A percentile compares a stretch with the other conserved stretches of the same genome.
phyloP scores from a whole-genome alignment of 2,329 filamentous ascomycete genomes.

The Alternaria hordeiaustralica region DNA sequence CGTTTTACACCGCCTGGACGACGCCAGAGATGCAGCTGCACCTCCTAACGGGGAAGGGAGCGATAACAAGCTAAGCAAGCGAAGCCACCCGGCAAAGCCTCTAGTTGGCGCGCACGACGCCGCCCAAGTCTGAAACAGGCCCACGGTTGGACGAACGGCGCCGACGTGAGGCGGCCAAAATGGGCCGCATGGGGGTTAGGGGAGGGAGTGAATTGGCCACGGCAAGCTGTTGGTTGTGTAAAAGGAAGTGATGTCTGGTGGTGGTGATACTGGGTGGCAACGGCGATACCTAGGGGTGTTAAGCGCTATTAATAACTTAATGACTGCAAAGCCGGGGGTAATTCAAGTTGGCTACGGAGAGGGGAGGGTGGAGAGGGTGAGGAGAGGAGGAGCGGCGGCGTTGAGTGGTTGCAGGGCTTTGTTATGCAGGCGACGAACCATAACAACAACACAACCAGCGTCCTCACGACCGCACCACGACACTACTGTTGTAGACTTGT shows the following conservation, averaged over 20 bases:
- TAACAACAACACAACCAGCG: neutral
- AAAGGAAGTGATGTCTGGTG: conserved; percentile 1
- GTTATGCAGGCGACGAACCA: conserved; percentile 9
- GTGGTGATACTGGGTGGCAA: conserved; percentile 3
- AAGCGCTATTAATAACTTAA: conserved; percentile 14
- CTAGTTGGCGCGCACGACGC: conserved; percentile 18
- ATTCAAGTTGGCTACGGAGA: conserved; percentile 1
- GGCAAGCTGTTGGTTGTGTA: conserved; percentile 8
- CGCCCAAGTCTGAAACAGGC: conserved; percentile 18
- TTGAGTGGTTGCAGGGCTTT: conserved; percentile 2
- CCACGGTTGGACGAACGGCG: conserved; percentile 23
- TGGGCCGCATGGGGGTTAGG: neutral
- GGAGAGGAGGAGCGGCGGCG: neutral
- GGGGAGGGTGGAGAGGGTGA: neutral
- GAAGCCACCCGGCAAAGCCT: conserved; percentile 17
- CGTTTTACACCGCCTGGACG: conserved; percentile 6
- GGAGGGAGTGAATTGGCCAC: conserved; percentile 18
- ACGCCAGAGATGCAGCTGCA: neutral
- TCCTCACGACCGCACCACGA: neutral
- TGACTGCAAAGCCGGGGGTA: neutral
- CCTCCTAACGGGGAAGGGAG: conserved; percentile 1
- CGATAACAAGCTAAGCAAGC: conserved; percentile 11
- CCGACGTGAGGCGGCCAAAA: conserved; percentile 16
- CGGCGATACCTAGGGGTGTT: neutral
- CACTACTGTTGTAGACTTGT: neutral